Conservation (phyloP, 441 rosid species). For the Mallotus japonicus region DNA sequence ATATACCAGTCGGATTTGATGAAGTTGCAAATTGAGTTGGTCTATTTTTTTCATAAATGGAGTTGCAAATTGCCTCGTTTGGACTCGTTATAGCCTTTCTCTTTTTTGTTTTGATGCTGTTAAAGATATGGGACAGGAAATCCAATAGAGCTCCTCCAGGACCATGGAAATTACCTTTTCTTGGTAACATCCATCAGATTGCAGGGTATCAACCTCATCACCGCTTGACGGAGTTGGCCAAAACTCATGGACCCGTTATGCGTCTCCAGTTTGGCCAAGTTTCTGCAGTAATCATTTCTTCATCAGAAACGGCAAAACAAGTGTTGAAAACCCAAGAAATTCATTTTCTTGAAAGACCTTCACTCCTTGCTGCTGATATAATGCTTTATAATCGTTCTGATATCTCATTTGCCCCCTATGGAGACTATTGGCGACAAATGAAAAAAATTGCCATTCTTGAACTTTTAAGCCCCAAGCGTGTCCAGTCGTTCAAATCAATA, state of each 20-base stretch:
- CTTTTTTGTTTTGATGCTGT: no score
- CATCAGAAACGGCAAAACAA: slow-evolving; percentile 8
- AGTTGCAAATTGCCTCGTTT: no score
- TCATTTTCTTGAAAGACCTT: neutral
- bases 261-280: neutral
- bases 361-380: neutral
- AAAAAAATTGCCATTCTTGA: slow-evolving; percentile 8
- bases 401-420: slow-evolving; percentile 2
- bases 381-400: slow-evolving; percentile 6
- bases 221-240: slow-evolving; percentile 16
- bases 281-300: neutral
- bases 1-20: no score
- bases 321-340: slow-evolving; percentile 10
- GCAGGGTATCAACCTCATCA: slow-evolving; percentile 4
- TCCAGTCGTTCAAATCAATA: slow-evolving; percentile 8
- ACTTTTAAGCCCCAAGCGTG: slow-evolving; percentile 11
- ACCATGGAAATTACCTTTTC: slow-evolving; percentile 16
- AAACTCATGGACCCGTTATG: slow-evolving; percentile 16
- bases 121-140: no score
- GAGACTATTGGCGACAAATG: slow-evolving; percentile 18
- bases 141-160: neutral
- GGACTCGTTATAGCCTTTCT: no score
- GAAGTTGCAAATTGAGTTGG: no score
- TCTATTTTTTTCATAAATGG: no score
- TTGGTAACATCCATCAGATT: slow-evolving; percentile 16